Conservation (phyloP, 192 early-diverging fungal species). For the Umbelopsis isabellina region DNA sequence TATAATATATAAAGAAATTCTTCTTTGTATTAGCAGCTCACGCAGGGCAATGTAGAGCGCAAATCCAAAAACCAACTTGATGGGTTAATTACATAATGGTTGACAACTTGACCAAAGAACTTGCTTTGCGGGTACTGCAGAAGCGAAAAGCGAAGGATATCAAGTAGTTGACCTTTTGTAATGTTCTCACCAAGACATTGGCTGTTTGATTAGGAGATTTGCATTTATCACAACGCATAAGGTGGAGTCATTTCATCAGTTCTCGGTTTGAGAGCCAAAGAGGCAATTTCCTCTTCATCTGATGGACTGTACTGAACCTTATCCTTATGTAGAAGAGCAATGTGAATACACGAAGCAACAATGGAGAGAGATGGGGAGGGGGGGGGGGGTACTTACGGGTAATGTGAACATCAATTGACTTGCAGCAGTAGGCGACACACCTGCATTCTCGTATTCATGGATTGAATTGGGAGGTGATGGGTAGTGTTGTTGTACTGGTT, state of each 20-base stretch:
- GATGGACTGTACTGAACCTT: constrained; percentile 11
- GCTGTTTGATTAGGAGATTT: neutral
- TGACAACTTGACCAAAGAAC: too few species aligned
- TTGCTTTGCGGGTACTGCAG: too few species aligned
- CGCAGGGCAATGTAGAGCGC: too few species aligned
- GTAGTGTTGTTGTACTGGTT: constrained; percentile 13
- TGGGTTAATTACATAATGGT: too few species aligned
- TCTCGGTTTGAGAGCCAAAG: neutral
- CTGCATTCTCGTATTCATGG: constrained; percentile 5
- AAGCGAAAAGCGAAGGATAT: too few species aligned
- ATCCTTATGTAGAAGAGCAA: neutral
- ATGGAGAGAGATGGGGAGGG: neutral
- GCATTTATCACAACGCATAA: constrained; percentile 4
- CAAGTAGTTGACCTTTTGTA: too few species aligned
- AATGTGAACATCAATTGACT: constrained; percentile 15
- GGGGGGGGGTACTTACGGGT: neutral
- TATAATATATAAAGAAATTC: constrained; percentile 1
- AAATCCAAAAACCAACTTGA: too few species aligned
- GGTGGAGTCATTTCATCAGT: constrained; percentile 16
- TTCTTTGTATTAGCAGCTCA: too few species aligned
- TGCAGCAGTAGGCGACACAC: neutral
- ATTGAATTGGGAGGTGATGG: constrained; percentile 10
- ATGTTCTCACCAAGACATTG: too few species aligned
- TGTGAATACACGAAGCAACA: neutral
- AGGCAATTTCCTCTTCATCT: constrained; percentile 10